These are phyloP conservation scores for Capsicum pubescens DNA, from an alignment of 257 asterid genomes.

Conservation along the genomic window DNA sequence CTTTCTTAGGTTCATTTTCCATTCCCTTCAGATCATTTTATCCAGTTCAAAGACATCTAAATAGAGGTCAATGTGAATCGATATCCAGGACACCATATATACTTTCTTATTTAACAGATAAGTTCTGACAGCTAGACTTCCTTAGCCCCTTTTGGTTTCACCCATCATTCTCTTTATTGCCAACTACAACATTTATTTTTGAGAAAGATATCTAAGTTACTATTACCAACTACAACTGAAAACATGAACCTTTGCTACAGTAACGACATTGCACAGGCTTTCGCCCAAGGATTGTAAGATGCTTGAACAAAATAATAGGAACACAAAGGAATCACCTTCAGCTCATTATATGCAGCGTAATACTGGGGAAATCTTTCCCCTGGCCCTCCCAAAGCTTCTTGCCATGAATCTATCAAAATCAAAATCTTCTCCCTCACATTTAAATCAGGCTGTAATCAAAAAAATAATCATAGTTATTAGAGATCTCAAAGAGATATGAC, in stretches of 20 bases:
- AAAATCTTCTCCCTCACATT: slow-evolving; percentile 95
- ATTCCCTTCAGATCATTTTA: background rate
- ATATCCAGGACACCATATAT: background rate
- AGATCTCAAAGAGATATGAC: slow-evolving; percentile 4
- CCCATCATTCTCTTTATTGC: background rate
- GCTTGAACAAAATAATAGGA: background rate
- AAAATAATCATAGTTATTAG: slow-evolving; percentile 27
- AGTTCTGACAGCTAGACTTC: slow-evolving; percentile 4
- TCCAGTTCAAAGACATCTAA: slow-evolving; percentile 10
- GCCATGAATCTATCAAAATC: slow-evolving; percentile 88
- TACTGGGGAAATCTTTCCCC: slow-evolving; percentile 89
- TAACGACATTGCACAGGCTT: background rate
- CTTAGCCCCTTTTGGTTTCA: slow-evolving; percentile 6
- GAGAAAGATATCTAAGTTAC: background rate
- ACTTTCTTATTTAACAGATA: slow-evolving; percentile 25
- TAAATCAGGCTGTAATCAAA: slow-evolving; percentile 78
- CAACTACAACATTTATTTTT: background rate
- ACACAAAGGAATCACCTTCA: slow-evolving; percentile 60
- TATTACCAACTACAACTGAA: slow-evolving; percentile 15
- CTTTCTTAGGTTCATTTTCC: slow-evolving; percentile 7
- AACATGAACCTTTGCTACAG: slow-evolving; percentile 4
- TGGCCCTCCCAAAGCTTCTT: slow-evolving; percentile 92
- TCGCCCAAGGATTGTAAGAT: background rate
- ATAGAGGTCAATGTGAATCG: slow-evolving; percentile 1
- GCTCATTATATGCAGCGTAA: slow-evolving; percentile 85